Evolutionary conservation across 345 rosid genomes (phyloP), one percentile per base, ranked within the genome.

Genomic region (Salix brachista): DNA sequence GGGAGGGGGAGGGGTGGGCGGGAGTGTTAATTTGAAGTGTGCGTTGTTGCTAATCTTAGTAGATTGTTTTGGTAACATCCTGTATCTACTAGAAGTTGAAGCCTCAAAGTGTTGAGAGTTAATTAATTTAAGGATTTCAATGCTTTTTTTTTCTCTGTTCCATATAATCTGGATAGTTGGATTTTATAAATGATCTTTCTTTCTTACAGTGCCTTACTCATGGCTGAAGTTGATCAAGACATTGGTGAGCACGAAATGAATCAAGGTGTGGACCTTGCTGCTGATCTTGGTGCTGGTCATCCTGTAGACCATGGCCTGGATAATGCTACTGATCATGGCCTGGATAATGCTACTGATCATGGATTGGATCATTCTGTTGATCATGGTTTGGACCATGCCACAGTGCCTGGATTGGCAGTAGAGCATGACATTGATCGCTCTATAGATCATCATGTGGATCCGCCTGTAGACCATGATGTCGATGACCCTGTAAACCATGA

Each of bases 171-270:
- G 67, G 30, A 54, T n/a, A 25, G 67, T 36, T n/a, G 16, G 23
- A 3, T 18, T 3, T 60, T 32, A 65, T 28, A 28, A 65, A 17
- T 32, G 7, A 28, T 19, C 21, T 37, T 75, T 61, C 16, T 21
- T 64, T 69, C 50, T 12, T 60, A 74, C 75, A 81, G 80, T 25
- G 36, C 50, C 67, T 13, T 42, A 77, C 5, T 73, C 19, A 81
- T 81, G 84, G 75, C 71, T 64, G 84, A 69, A 69, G 25, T 48
- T 50, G 80, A 65, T 37, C 78, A 77, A 39, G 74, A 4, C 56
- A 39, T 73, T 52, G 78, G 74, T 61, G 84, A 81, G 62, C 80
- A 72, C 23, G 72, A 72, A 41, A 54, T 25, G n/a, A 69, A 76
- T 46, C 39, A 72, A 68, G 74, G 74, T 2, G 42, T 74, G 16